Evolutionary conservation across 2,329 filamentous ascomycete genomes (phyloP), one percentile per base, ranked within the genome.

Genomic region (Fusarium coicis): DNA sequence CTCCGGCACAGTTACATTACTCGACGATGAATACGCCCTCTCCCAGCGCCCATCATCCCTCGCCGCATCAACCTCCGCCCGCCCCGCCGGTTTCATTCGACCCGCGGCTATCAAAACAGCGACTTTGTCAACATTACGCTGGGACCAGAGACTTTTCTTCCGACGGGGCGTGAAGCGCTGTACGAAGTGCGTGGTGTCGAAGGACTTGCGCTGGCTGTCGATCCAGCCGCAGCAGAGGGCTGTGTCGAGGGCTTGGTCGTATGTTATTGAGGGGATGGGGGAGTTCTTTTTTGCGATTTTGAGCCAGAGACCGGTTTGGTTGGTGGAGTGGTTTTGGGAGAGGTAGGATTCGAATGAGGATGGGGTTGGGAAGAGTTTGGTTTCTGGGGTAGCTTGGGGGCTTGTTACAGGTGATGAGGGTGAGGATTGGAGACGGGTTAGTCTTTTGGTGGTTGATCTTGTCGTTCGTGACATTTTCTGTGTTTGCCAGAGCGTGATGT

Each of bases 181-280:
- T 3, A 87, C 76, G 77, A 87, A 90, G 72, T 84, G 85, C 7
- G 79, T 74, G 1, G 82, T 83, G 70, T 90, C 85, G 52, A 83
- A 77, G 7, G 80, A 64, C 23, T 81, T 81, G 5, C 83, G 83
- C 74, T 89, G 88, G 1, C 89, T 88, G 76, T 91, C 89, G 63
- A 91, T 91, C 89, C 89, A 91, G 46, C 90, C 89, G 74, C 87
- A 87, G 77, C 89, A 91, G 11, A 91, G 82, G 2, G 89, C 88
- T 39, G 83, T 79, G 75, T 90, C 86, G 23, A 91, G 83, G 2
- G 89, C 89, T 76, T 90, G 80, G 66, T 75, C 83, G 76, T 85
- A 85, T 21, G 83, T 84, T 19, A 90, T 79, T 1, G 86, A 86
- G 2, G 81, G 70, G n/a, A 83, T 78, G 7, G 79, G 76, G 4